Conservation (phyloP, 179 eudicot genomes). For the Heliamphora pulchella region DNA sequence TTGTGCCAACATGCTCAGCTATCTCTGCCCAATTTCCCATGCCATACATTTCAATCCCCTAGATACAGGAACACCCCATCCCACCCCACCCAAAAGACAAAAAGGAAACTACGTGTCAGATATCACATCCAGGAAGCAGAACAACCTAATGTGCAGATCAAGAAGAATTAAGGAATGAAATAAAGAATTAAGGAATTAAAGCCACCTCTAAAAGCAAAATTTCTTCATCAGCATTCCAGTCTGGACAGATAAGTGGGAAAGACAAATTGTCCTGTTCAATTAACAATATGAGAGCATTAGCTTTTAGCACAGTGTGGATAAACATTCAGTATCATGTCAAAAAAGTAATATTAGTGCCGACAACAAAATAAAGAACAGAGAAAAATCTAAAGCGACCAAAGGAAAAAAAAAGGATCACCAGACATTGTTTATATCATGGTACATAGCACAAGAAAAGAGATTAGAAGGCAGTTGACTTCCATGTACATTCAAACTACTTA, state of each 20-base stretch:
- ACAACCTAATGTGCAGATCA: neutral
- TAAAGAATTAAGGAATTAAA: neutral
- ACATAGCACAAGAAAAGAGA: neutral
- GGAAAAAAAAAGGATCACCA: neutral
- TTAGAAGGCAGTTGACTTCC: neutral
- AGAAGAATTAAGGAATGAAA: slow-evolving; percentile 1
- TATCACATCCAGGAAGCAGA: neutral
- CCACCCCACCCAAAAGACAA: neutral
- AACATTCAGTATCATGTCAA: neutral
- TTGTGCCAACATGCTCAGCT: slow-evolving; percentile 80
- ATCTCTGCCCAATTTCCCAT: slow-evolving; percentile 76
- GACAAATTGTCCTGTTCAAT: slow-evolving; percentile 59
- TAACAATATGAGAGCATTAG: neutral
- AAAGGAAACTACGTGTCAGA: slow-evolving; percentile 13
- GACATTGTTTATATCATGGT: neutral
- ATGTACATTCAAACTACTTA: neutral
- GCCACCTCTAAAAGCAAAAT: slow-evolving; percentile 70
- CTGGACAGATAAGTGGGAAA: slow-evolving; percentile 66
- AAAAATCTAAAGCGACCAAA: neutral
- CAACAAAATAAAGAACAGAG: neutral
- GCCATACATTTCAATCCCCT: slow-evolving; percentile 93
- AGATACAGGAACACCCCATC: neutral
- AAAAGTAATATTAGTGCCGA: neutral
- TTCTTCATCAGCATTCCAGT: slow-evolving; percentile 89
- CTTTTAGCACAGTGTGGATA: neutral